These are phyloP conservation scores for Neocallimastix lanati DNA, from an alignment of 192 early-diverging fungal species.

Conservation along the genomic window DNA sequence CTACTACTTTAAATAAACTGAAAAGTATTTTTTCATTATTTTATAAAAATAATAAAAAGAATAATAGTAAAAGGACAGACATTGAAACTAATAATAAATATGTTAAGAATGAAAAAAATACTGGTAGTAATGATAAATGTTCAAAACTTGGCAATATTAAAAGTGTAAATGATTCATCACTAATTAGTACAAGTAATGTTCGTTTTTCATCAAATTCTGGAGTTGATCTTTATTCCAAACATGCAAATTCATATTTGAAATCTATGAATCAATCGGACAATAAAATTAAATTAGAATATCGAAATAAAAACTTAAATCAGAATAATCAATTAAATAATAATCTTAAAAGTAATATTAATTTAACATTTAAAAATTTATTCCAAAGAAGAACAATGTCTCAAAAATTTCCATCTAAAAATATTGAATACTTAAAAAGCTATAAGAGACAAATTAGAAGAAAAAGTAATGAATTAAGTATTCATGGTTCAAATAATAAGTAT, in stretches of 20 bases:
- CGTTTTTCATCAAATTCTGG: background rate
- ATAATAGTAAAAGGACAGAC: background rate
- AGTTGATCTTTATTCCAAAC: background rate
- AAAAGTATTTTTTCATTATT: background rate
- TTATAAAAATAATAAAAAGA: background rate
- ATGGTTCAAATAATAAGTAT: background rate
- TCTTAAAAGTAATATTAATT: background rate
- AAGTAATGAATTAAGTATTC: background rate
- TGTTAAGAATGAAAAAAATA: background rate
- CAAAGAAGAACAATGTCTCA: background rate
- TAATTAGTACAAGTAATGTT: background rate
- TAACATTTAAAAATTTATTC: background rate
- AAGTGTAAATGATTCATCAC: background rate
- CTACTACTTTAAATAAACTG: background rate
- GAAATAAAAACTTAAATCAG: no score
- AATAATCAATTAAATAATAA: no score
- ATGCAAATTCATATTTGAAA: background rate
- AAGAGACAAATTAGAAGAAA: background rate
- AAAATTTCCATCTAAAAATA: background rate
- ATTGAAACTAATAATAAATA: background rate
- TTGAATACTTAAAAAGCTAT: background rate
- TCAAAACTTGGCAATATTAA: background rate
- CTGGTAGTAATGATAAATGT: background rate
- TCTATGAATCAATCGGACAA: no score
- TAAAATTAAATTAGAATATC: no score